phyloP scores from a whole-genome alignment of 1,284 basidiomycete species.

The Tetrapyrgos nigripes region DNA sequence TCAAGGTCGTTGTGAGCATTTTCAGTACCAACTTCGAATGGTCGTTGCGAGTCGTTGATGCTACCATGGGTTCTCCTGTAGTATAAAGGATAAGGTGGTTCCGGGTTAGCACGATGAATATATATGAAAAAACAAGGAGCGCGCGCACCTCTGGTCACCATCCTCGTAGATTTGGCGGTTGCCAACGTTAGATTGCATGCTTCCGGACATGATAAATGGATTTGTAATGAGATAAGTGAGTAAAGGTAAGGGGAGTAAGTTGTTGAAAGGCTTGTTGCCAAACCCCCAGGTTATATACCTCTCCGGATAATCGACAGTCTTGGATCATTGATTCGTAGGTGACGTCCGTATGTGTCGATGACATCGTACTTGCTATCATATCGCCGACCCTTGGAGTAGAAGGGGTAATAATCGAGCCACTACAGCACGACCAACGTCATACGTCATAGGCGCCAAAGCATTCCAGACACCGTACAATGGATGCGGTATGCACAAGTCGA shows the following conservation, averaged over 20 bases:
- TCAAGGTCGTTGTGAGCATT: slow-evolving; percentile 45
- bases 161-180: slow-evolving; percentile 50
- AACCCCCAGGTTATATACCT: background rate
- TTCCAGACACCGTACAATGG: too few relatives aligned
- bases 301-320: background rate
- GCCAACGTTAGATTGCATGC: slow-evolving; percentile 54
- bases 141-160: slow-evolving; percentile 46
- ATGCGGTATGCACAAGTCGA: too few relatives aligned
- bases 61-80: slow-evolving; percentile 11
- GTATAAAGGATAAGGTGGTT: slow-evolving; percentile 26
- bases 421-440: background rate
- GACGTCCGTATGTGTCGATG: background rate
- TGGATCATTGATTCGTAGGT: background rate
- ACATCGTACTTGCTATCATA: background rate
- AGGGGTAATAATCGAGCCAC: too few relatives aligned
- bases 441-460: background rate
- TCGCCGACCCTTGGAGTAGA: background rate
- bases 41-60: slow-evolving; percentile 12
- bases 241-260: background rate
- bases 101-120: slow-evolving; percentile 1
- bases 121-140: background rate
- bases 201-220: slow-evolving; percentile 1
- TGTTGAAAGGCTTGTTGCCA: background rate
- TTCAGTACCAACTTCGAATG: slow-evolving; percentile 34
- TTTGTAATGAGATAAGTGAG: background rate